Base-by-base conservation (phyloP, 2,329 filamentous ascomycete genomes). In the Pseudocercospora pini-densiflorae region DNA sequence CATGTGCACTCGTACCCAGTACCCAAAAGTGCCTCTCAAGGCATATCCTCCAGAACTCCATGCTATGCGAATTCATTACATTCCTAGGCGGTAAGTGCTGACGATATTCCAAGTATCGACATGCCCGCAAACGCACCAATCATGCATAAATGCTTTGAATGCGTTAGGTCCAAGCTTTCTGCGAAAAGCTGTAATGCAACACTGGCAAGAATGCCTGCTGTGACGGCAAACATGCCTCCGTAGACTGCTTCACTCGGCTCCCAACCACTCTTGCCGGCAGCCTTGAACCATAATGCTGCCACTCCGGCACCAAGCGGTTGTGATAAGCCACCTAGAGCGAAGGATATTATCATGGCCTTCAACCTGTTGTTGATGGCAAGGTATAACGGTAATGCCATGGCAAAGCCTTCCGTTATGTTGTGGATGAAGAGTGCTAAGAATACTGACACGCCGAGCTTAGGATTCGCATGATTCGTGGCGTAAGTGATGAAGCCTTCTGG, bases 381-480 rank as follows among this genome's bases (percentile, higher is more conserved):
- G 79, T 97, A 99, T 0, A 99, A 84, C 0, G 95, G 95, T 0
- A 99, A 82, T 0, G 93, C 93, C 86, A 99, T 91, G 68, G 94
- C 92, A 77, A 98, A 98, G 1, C 95, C 95, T 81, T 99, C 95
- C 29, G 93, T 94, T 75, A 99, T 97, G 81, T 98, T 99, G 85
- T 99, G 95, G 66, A 99, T 94, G 77, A 97, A 97, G 7, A 99
- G 86, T 0, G 95, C 94, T 79, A 98, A 87, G 81, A 99, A 99
- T 62, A 99, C 93, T 61, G 92, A 91, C 79, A 97, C 89, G 21
- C 95, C 95, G 0, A 99, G 87, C 0, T 87, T 84, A 0, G 95
- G 94, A 77, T 94, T 98, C 12, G 93, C 94, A 77, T 99, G 95
- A 79, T 98, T 99, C 9, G 95, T 97, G 9, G 95, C 94, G 77